phyloP scores from a whole-genome alignment of 495 filamentous ascomycete genomes.

The Penicillium macrosclerotiorum region DNA sequence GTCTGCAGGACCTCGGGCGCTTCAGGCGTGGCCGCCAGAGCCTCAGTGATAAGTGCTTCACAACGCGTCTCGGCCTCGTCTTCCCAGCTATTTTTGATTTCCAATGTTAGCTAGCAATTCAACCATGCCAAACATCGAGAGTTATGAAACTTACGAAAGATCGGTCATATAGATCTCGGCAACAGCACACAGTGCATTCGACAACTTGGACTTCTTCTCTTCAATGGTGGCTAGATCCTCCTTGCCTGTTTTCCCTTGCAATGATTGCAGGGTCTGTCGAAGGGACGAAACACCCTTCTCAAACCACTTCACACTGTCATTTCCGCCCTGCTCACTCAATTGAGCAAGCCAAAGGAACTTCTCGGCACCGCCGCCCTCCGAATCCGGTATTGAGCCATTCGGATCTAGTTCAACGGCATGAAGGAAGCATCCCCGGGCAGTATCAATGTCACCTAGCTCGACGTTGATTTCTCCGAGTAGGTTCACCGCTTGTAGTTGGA shows the following conservation, averaged over 20 bases:
- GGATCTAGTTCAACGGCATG: conserved; percentile 70
- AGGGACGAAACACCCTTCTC: conserved; percentile 74
- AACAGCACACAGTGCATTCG: conserved; percentile 82
- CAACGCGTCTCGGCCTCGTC: conserved; percentile 82
- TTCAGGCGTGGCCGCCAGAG: conserved; percentile 70
- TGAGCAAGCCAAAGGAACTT: conserved; percentile 97
- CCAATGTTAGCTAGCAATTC: conserved; percentile 9
- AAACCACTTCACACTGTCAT: conserved; percentile 83
- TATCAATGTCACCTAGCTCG: conserved; percentile 75
- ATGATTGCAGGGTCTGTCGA: conserved; percentile 58
- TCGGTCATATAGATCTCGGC: conserved; percentile 99
- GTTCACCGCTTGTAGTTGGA: conserved; percentile 64
- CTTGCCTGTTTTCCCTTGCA: conserved; percentile 38
- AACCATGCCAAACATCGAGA: neutral
- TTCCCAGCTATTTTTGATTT: conserved; percentile 60
- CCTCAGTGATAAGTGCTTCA: conserved; percentile 83
- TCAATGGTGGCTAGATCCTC: conserved; percentile 45
- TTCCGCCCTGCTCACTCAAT: conserved; percentile 80
- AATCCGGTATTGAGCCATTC: conserved; percentile 58
- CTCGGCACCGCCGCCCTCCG: conserved; percentile 77
- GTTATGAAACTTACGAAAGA: conserved; percentile 53
- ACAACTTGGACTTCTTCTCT: conserved; percentile 75
- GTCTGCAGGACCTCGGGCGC: conserved; percentile 87
- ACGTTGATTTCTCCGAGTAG: conserved; percentile 81
- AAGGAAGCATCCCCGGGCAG: conserved; percentile 66